These are phyloP conservation scores for Ploettnerulaceae sp. DNA, from an alignment of 2,329 filamentous ascomycete genomes.

Conservation along the genomic window DNA sequence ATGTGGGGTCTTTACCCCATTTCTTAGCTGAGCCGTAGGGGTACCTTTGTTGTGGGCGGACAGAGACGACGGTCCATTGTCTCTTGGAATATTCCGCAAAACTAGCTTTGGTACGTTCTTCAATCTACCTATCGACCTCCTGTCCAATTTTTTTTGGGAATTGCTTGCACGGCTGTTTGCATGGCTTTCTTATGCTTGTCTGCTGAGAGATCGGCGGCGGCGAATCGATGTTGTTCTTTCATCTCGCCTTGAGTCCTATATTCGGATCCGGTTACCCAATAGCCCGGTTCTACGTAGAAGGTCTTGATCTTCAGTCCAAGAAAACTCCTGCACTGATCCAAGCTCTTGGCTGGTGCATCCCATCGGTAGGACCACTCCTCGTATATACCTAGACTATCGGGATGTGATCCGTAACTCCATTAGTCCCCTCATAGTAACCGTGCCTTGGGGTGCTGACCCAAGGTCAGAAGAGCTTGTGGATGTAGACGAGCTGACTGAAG, in stretches of 20 bases:
- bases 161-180: constrained; percentile 12
- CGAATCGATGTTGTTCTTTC: constrained; percentile 10
- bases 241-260: constrained; percentile 15
- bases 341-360: constrained; percentile 4
- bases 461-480: no score
- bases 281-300: constrained; percentile 13
- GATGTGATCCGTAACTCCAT: constrained; percentile 1
- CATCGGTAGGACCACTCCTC: constrained; percentile 18
- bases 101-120: constrained; percentile 9
- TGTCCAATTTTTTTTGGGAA: constrained; percentile 14
- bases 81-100: constrained; percentile 10
- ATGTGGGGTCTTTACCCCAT: constrained; percentile 14
- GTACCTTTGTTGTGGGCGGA: constrained; percentile 13
- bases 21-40: constrained; percentile 17
- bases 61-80: constrained; percentile 15
- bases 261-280: constrained; percentile 14
- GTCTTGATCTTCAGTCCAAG: constrained; percentile 16
- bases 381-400: constrained; percentile 11
- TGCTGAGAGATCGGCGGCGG: constrained; percentile 7
- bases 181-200: constrained; percentile 15
- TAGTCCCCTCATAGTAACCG: no score
- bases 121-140: constrained; percentile 13
- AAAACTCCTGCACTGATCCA: constrained; percentile 9
- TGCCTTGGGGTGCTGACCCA: neutral
- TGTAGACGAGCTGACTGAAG: constrained; percentile 8